Percentiles rank a stretch among this genome's conserved stretches.
Evolutionary conservation across 208 protist genomes (phyloP).

Genomic region (Hexamita inflata): DNA sequence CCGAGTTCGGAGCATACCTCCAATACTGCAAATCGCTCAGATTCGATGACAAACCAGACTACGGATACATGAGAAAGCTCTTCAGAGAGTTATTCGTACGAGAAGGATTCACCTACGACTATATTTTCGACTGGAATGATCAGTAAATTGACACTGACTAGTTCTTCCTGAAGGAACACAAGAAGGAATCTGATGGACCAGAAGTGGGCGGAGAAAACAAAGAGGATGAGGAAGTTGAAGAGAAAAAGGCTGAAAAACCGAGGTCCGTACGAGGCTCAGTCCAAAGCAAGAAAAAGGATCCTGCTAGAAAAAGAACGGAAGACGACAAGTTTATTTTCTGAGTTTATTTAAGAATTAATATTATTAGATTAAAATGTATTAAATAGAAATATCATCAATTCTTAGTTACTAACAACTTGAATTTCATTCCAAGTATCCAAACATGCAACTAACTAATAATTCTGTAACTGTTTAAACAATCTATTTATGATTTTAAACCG

Average conservation of each 20-base stretch:
- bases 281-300: no score
- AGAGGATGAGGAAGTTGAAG: neutral
- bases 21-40: conserved; percentile 79
- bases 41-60: conserved; percentile 97
- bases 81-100: conserved; percentile 89
- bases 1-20: conserved; percentile 88
- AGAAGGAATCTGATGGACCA: neutral
- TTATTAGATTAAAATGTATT: no score
- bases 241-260: neutral
- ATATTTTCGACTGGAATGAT: conserved; percentile 87
- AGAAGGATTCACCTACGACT: conserved; percentile 86
- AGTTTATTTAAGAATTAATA: no score
- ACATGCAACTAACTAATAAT: no score
- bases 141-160: conserved; percentile 10
- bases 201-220: neutral
- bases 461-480: no score
- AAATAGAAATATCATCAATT: no score
- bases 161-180: neutral
- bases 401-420: no score
- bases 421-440: no score
- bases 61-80: conserved; percentile 84
- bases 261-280: no score
- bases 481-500: no score
- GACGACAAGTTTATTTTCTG: no score
- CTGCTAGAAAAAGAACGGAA: no score